Evolutionary conservation across 768 basidiomycete species (phyloP).

Genomic region (Kondoa malvinella): DNA sequence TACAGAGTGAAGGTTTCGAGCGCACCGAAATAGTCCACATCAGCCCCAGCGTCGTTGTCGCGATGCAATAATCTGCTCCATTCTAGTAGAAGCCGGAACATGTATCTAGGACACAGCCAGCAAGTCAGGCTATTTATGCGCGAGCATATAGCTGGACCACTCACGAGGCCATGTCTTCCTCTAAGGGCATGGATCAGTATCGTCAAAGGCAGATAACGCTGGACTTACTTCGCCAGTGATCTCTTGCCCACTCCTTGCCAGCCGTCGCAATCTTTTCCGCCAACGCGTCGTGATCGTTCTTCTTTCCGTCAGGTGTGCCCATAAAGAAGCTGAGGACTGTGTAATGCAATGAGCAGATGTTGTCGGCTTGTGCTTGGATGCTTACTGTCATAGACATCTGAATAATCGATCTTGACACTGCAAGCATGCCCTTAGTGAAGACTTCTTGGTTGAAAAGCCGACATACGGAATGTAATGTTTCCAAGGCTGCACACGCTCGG

Average conservation of each 20-base stretch:
- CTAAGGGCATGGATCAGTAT: conserved; percentile 31
- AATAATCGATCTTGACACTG: conserved; percentile 32
- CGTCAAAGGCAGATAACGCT: conserved; percentile 32
- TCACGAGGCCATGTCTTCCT: conserved; percentile 15
- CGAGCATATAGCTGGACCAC: too few species aligned
- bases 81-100: conserved; percentile 29
- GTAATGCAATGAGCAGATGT: background rate
- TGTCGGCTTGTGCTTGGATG: background rate
- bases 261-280: conserved; percentile 32
- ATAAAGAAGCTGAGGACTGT: conserved; percentile 25
- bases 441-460: background rate
- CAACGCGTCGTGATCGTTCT: conserved; percentile 30
- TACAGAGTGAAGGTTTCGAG: background rate
- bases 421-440: background rate
- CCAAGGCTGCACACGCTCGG: conserved; percentile 28
- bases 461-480: conserved; percentile 22
- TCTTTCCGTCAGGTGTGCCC: conserved; percentile 31
- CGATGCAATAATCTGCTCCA: conserved; percentile 26
- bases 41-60: conserved; percentile 21
- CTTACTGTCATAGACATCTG: conserved; percentile 33
- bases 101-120: conserved; percentile 15
- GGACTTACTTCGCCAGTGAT: conserved; percentile 20
- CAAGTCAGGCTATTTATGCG: background rate
- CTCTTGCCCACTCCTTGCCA: conserved; percentile 31
- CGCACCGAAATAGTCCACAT: background rate